Base-by-base conservation (phyloP, 2,329 filamentous ascomycete species). In the Penicillium glabrum region DNA sequence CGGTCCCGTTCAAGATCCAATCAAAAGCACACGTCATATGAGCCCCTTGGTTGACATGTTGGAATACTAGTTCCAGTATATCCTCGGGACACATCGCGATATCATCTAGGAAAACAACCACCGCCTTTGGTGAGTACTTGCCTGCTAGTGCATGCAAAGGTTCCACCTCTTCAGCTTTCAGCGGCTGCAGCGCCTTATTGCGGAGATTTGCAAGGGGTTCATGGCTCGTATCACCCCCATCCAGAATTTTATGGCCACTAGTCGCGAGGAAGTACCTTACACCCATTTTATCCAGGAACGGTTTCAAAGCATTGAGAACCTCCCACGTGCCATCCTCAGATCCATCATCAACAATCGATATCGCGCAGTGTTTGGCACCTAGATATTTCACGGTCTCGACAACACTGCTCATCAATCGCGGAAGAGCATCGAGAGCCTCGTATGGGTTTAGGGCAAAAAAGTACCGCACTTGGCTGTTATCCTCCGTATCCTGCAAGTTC, bases 1-100 rank as follows among this genome's bases (percentile, higher is more conserved):
- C 80, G 0, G 80, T 79, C 2, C 80, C 70, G 0, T 52, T 51
- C 0, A 79, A 79, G 0, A 75, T 79, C 83, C 83, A 87, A 67
- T 87, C 84, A 77, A 87, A 81, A 6, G 75, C 82, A 62, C 83
- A 87, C 0, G 79, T 80, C 80, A 85, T 84, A 64, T 83, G 79
- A 8, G 83, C 83, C 2, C 66, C 69, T 37, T 82, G 80, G 3
- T 60, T 61, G 6, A 57, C 61, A 26, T 75, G 78, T 67, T 86
- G 83, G 60, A 82, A 75, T 1, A 80, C 62, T 1, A 86, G 72
- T 67, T 86, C 84, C 3, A 88, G 73, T 16, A 87, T 77, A 59
- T 87, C 83, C 39, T 86, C 82, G 5, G 58, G 57, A 56, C 83
- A 85, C 5, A 74, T 69, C 2, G 79, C 79, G 11, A 86, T 79